Percentiles rank a stretch among this genome's conserved stretches.
These are phyloP conservation scores for Psidium friedrichsthalianum DNA, from an alignment of 345 rosid species.

Conservation along the genomic window DNA sequence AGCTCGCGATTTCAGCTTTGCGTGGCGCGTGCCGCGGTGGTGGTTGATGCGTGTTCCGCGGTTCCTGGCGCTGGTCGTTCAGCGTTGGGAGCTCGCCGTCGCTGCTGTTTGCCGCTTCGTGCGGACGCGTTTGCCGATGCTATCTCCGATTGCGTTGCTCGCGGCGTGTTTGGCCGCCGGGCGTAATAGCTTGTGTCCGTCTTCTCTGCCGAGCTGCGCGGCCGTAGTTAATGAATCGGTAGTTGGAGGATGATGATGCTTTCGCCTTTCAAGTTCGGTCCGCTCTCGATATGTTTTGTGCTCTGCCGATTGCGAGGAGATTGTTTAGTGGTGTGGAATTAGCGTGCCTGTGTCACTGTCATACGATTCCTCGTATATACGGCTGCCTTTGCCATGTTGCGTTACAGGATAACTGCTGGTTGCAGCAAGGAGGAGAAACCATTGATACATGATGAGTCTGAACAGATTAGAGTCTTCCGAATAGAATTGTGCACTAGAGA, in stretches of 20 bases:
- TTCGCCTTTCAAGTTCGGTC: not conserved
- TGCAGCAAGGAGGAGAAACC: not conserved
- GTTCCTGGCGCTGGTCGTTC: not conserved
- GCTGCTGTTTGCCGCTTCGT: not conserved
- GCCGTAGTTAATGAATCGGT: not conserved
- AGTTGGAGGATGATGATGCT: not conserved
- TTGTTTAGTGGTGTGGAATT: not conserved
- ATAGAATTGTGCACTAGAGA: not conserved
- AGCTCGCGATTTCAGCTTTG: not conserved
- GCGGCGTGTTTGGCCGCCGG: not conserved
- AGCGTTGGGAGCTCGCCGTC: not conserved
- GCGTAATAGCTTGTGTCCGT: not conserved
- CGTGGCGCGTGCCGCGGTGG: not conserved
- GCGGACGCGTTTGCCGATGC: not conserved
- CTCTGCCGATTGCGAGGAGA: not conserved
- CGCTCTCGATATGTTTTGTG: not conserved
- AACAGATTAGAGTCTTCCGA: not conserved
- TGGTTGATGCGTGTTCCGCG: not conserved
- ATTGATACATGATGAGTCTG: not conserved
- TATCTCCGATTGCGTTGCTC: not conserved
- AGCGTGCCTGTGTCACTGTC: not conserved
- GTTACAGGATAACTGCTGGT: not conserved
- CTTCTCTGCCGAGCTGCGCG: not conserved
- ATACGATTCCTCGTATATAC: not conserved
- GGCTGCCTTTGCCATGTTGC: not conserved